Percentiles rank a stretch among this genome's conserved stretches.
phyloP scores from a whole-genome alignment of 2,329 filamentous ascomycete genomes.

The Coniella lustricola region DNA sequence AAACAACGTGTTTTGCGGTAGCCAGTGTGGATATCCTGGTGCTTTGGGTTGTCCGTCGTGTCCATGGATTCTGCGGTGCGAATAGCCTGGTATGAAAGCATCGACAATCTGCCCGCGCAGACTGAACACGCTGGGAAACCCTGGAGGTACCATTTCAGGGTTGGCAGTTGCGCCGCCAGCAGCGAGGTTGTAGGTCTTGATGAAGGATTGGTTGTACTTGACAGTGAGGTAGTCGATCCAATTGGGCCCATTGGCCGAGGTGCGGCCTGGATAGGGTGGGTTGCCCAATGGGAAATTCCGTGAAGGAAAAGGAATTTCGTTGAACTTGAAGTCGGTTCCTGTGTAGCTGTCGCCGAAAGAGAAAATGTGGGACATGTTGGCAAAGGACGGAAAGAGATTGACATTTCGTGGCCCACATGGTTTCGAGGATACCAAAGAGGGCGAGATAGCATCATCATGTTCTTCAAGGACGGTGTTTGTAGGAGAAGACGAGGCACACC shows the following conservation, averaged over 20 bases:
- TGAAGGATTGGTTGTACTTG: constrained; percentile 37
- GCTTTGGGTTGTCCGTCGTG: constrained; percentile 18
- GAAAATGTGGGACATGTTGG: constrained; percentile 25
- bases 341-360: constrained; percentile 25
- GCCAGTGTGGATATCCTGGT: constrained; percentile 31
- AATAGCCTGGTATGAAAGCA: constrained; percentile 31
- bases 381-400: no score
- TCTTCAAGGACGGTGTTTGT: constrained; percentile 14
- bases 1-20: constrained; percentile 32
- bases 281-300: constrained; percentile 55
- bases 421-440: constrained; percentile 25
- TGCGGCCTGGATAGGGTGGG: constrained; percentile 45
- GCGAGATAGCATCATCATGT: constrained; percentile 27
- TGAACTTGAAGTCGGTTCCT: constrained; percentile 43
- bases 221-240: constrained; percentile 44
- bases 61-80: constrained; percentile 13
- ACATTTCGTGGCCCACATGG: no score
- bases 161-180: constrained; percentile 48
- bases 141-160: constrained; percentile 43
- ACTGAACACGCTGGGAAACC: constrained; percentile 37
- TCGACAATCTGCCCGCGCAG: constrained; percentile 43
- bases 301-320: constrained; percentile 39
- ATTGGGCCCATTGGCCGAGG: constrained; percentile 42
- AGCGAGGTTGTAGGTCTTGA: constrained; percentile 47
- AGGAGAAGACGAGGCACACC: background rate